Percentiles rank a stretch among this genome's conserved stretches.
Evolutionary conservation across 768 basidiomycete species (phyloP).

Genomic region (Boletus tylopilopsis): DNA sequence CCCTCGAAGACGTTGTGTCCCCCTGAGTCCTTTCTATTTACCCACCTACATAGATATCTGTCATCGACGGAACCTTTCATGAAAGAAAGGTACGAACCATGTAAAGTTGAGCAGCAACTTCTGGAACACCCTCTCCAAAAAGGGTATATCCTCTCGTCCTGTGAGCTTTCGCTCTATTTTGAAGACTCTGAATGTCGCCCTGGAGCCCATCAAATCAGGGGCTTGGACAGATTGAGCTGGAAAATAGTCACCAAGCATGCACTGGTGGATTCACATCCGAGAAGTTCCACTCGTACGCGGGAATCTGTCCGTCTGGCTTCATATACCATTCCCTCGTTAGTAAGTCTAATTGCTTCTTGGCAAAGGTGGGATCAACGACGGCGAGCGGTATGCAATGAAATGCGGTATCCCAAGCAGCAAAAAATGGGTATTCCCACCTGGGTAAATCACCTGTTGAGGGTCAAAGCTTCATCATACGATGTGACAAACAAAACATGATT

Average conservation of each 20-base stretch:
- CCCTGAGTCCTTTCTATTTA: constrained; percentile 93
- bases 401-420: constrained; percentile 98
- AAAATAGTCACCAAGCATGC: constrained; percentile 76
- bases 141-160: constrained; percentile 84
- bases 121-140: constrained; percentile 98
- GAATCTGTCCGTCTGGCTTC: constrained; percentile 98
- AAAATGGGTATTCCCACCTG: constrained; percentile 99
- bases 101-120: constrained; percentile 96
- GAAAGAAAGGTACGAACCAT: constrained; percentile 51
- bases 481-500: too few relatives aligned
- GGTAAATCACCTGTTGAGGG: constrained; percentile 4
- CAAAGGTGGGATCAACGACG: constrained; percentile 90
- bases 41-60: constrained; percentile 63
- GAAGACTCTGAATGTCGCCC: constrained; percentile 97
- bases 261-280: constrained; percentile 98
- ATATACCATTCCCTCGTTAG: constrained; percentile 99
- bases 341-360: constrained; percentile 96
- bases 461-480: too few relatives aligned
- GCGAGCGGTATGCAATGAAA: constrained; percentile 99
- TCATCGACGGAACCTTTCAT: background rate
- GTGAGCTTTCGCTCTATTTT: constrained; percentile 97
- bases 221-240: background rate
- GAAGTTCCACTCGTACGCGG: constrained; percentile 99
- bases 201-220: constrained; percentile 23
- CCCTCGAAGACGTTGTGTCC: constrained; percentile 98